Evolutionary conservation across 257 asterid genomes (phyloP).

Genomic region (Solanum bulbocastanum): DNA sequence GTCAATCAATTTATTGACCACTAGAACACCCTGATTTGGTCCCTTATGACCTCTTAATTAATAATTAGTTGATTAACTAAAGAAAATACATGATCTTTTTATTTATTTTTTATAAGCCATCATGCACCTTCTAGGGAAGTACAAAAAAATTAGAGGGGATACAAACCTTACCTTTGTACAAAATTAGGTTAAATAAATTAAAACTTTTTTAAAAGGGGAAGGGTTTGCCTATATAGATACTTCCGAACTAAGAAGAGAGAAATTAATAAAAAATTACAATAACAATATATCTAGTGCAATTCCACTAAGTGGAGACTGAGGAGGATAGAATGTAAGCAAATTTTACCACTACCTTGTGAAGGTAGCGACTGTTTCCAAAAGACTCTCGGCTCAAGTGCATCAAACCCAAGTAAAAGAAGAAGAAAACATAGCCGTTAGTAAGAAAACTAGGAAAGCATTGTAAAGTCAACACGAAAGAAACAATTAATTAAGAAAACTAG

Average conservation of each 20-base stretch:
- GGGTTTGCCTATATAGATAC: neutral
- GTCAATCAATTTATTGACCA: too few relatives aligned
- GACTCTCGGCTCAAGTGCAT: neutral
- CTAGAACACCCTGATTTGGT: slow-evolving; percentile 1
- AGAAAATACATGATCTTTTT: neutral
- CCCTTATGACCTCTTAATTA: neutral
- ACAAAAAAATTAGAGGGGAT: neutral
- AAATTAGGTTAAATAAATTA: neutral
- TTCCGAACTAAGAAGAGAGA: neutral
- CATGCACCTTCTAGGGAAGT: neutral
- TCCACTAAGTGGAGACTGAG: neutral
- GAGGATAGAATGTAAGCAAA: accelerated
- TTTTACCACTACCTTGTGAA: too few relatives aligned
- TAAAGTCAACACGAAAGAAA: neutral
- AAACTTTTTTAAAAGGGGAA: neutral
- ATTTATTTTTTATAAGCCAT: neutral
- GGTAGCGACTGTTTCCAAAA: too few relatives aligned
- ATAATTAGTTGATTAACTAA: too few relatives aligned
- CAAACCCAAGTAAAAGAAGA: neutral
- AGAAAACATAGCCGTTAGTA: neutral
- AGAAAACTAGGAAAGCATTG: too few relatives aligned
- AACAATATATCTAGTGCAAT: neutral
- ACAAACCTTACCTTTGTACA: neutral
- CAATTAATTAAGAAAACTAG: neutral
- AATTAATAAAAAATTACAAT: neutral